These are phyloP conservation scores for Triglochin maritima DNA, from an alignment of 106 monocot genomes.

Conservation along the genomic window DNA sequence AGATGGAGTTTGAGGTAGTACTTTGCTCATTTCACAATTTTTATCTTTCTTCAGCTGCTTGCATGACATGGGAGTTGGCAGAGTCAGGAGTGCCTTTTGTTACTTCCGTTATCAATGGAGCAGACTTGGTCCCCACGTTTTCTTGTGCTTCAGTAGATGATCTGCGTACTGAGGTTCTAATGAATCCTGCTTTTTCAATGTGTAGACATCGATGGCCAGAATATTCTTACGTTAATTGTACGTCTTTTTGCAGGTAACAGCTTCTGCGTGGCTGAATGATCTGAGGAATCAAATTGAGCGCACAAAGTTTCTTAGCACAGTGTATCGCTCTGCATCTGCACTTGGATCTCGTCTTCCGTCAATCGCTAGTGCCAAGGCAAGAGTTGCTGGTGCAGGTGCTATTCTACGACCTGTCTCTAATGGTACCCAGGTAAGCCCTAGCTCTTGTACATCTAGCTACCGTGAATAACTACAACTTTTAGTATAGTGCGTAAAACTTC, in stretches of 20 bases:
- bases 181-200: slow-evolving; percentile 5
- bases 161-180: slow-evolving; percentile 73
- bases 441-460: too few relatives aligned
- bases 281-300: slow-evolving; percentile 84
- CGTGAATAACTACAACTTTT: too few relatives aligned
- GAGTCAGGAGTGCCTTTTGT: slow-evolving; percentile 82
- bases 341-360: slow-evolving; percentile 85
- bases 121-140: slow-evolving; percentile 94
- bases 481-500: too few relatives aligned
- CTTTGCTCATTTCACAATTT: neutral
- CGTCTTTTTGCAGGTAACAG: slow-evolving; percentile 54
- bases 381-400: slow-evolving; percentile 85
- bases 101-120: slow-evolving; percentile 93
- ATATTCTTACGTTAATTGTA: neutral
- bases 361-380: slow-evolving; percentile 80
- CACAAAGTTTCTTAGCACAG: slow-evolving; percentile 78
- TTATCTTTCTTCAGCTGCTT: slow-evolving; percentile 60
- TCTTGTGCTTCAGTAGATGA: slow-evolving; percentile 97
- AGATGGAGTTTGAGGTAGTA: too few relatives aligned
- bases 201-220: neutral
- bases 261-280: slow-evolving; percentile 97
- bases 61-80: slow-evolving; percentile 97
- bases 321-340: slow-evolving; percentile 93
- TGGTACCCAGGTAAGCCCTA: slow-evolving; percentile 67
- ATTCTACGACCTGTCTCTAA: slow-evolving; percentile 88